These are phyloP conservation scores for Coccomyxa subellipsoidea DNA, from an alignment of 163 green algal species.

Conservation along the genomic window DNA sequence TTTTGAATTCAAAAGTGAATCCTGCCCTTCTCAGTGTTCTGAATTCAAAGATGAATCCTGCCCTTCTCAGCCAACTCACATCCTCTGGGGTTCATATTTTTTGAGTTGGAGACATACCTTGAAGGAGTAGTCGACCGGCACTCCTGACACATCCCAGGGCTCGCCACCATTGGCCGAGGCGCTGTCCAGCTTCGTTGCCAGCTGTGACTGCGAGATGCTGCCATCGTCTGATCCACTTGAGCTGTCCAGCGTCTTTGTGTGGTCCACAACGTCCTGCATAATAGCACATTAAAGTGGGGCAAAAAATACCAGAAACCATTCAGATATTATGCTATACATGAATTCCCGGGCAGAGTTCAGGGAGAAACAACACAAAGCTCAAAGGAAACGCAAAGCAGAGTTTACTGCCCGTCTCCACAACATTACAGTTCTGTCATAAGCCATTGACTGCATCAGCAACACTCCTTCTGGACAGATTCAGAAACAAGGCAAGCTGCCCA, in stretches of 20 bases:
- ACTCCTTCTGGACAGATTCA: not conserved
- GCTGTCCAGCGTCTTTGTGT: not conserved
- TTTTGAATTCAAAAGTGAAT: too few relatives aligned
- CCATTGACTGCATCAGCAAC: not conserved
- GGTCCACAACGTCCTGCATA: not conserved
- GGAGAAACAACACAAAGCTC: not conserved
- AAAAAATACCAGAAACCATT: too few relatives aligned
- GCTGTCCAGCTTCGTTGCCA: not conserved
- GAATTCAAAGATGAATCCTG: too few relatives aligned
- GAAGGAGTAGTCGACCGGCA: constrained; percentile 3
- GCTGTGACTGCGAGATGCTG: not conserved
- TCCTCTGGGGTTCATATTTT: too few relatives aligned
- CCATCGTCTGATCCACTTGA: not conserved
- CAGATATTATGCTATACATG: too few relatives aligned
- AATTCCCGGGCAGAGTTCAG: too few relatives aligned
- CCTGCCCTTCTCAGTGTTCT: too few relatives aligned
- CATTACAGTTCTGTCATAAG: too few relatives aligned
- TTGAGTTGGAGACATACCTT: not conserved
- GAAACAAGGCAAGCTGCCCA: not conserved
- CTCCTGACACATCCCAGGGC: not conserved
- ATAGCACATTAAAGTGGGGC: too few relatives aligned
- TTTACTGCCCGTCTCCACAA: too few relatives aligned
- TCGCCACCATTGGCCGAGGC: not conserved
- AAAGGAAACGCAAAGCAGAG: too few relatives aligned
- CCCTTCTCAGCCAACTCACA: too few relatives aligned